These are phyloP conservation scores for Penicillium salamii DNA, from an alignment of 495 filamentous ascomycete species.

Conservation along the genomic window DNA sequence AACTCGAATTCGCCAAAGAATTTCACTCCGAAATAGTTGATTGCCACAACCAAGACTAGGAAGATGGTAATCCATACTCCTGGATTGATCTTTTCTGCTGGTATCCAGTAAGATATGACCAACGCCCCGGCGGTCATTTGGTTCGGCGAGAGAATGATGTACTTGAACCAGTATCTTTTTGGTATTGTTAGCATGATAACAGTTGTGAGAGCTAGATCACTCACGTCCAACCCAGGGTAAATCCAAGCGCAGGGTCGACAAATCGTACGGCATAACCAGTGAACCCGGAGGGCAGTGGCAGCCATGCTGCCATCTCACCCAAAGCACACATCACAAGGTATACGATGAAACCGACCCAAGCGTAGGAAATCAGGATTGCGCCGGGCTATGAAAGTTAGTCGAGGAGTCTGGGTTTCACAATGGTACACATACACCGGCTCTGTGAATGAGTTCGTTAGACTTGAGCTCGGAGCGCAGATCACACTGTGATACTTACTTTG, in stretches of 20 bases:
- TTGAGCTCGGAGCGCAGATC: neutral
- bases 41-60: conserved; percentile 46
- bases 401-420: neutral
- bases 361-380: conserved; percentile 69
- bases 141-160: conserved; percentile 75
- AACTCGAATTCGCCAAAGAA: conserved; percentile 83
- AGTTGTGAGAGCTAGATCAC: conserved; percentile 3
- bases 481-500: conserved; percentile 50
- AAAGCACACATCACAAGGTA: conserved; percentile 64
- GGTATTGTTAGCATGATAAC: neutral
- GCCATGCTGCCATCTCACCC: conserved; percentile 67
- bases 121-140: conserved; percentile 77
- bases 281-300: conserved; percentile 59
- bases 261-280: conserved; percentile 61
- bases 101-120: conserved; percentile 71
- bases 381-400: conserved; percentile 57
- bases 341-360: conserved; percentile 57
- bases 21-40: conserved; percentile 58
- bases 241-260: conserved; percentile 63
- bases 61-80: conserved; percentile 57
- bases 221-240: conserved; percentile 60
- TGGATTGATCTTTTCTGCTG: conserved; percentile 35
- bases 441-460: neutral
- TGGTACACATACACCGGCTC: neutral
- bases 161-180: conserved; percentile 55